These are phyloP conservation scores for Catenaria anguillulae DNA, from an alignment of 371 early-diverging fungal genomes.

Conservation along the genomic window DNA sequence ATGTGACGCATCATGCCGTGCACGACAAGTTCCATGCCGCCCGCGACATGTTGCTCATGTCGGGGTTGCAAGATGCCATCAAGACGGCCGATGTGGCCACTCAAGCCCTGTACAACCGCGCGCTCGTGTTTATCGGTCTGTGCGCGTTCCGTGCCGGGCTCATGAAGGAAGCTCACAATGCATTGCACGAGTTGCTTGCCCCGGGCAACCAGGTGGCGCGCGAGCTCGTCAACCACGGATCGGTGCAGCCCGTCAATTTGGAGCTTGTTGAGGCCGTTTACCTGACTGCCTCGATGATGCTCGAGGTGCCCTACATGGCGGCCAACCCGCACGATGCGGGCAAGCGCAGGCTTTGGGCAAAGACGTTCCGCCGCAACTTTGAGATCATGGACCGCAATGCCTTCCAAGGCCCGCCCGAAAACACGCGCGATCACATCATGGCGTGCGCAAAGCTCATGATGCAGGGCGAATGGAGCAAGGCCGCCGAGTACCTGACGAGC, in stretches of 20 bases:
- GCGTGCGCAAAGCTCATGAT: conserved; percentile 84
- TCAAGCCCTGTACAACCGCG: conserved; percentile 90
- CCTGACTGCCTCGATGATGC: conserved; percentile 83
- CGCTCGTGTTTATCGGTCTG: conserved; percentile 88
- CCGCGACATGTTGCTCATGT: conserved; percentile 93
- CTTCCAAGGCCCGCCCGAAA: conserved; percentile 92
- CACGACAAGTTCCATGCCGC: conserved; percentile 84
- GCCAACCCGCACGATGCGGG: conserved; percentile 49
- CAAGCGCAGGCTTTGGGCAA: conserved; percentile 66
- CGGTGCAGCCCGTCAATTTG: conserved; percentile 97
- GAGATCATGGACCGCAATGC: conserved; percentile 89
- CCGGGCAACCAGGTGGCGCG: conserved; percentile 77
- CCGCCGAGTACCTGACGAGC: conserved; percentile 58
- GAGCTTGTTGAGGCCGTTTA: conserved; percentile 94
- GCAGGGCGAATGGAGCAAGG: conserved; percentile 82
- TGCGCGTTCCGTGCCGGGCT: conserved; percentile 90
- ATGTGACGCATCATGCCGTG: conserved; percentile 90
- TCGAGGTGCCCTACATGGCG: conserved; percentile 93
- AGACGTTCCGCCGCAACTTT: conserved; percentile 82
- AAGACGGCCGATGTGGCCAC: conserved; percentile 78
- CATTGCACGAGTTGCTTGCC: conserved; percentile 85
- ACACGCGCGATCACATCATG: conserved; percentile 94
- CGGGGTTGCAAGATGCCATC: conserved; percentile 88
- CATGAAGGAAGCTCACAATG: conserved; percentile 68
- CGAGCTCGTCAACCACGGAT: conserved; percentile 64